These are phyloP conservation scores for Globisporangium spinosum DNA, from an alignment of 352 stramenopile species.

Conservation along the genomic window DNA sequence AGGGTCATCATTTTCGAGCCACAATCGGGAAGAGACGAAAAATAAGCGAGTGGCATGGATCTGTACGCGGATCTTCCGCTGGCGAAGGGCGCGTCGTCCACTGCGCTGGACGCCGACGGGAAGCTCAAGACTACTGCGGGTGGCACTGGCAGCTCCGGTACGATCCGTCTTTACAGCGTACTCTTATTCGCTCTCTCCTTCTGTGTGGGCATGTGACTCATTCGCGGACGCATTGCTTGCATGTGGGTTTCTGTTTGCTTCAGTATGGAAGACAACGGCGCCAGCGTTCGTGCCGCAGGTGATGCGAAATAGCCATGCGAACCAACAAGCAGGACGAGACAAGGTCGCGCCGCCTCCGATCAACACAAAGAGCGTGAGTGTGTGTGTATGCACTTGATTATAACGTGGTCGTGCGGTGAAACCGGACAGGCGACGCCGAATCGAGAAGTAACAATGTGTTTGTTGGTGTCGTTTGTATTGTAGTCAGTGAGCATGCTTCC, in stretches of 20 bases:
- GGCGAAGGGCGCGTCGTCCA: conserved; percentile 52
- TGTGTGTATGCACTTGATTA: background rate
- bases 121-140: conserved; percentile 41
- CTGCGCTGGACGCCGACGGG: conserved; percentile 42
- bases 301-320: conserved; percentile 15
- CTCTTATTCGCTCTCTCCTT: background rate
- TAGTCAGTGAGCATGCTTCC: conserved; percentile 51
- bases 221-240: background rate
- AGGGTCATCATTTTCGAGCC: background rate
- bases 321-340: background rate
- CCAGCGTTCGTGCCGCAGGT: conserved; percentile 49
- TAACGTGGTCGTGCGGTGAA: background rate
- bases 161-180: background rate
- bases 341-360: conserved; percentile 4
- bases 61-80: conserved; percentile 75
- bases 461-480: background rate
- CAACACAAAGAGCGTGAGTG: conserved; percentile 20
- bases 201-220: background rate
- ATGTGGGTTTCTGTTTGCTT: background rate
- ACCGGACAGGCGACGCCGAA: background rate
- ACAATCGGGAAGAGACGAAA: background rate
- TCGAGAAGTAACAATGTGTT: background rate
- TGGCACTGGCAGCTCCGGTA: conserved; percentile 24
- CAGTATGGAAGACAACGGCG: conserved; percentile 53
- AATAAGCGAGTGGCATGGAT: conserved; percentile 40